Base-by-base conservation (phyloP, 31 red algal genomes). In the Odonthalia washingtoniensis region DNA sequence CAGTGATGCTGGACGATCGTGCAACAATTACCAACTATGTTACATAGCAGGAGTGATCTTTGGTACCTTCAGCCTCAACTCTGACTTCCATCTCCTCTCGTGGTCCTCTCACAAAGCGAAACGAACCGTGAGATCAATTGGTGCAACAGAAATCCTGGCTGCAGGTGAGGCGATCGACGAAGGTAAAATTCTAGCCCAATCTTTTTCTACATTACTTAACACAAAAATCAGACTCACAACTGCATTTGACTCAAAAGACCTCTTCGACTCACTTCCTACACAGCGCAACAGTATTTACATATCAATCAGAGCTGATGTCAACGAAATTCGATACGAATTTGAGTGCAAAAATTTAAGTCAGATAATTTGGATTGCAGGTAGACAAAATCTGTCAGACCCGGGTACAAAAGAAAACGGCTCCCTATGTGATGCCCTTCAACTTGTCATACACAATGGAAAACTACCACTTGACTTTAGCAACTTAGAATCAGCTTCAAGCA, bases 121-220 rank as follows among this genome's bases (percentile, higher is more conserved):
- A 16, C 3, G 70, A 3, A 3, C 70, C 24, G 35, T 74, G 3
- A 74, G 45, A 40, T 74, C 3, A 16, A 74, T 74, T 74, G 27
- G 3, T 3, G 40, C 70, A 16, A 40, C 70, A 4, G 70, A 74
- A 35, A 74, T 40, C 26, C 70, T 74, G 3, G 70, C 70, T 3
- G 70, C 70, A 5, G 70, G 70, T 3, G 70, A 74, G 45, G 70
- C 70, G 18, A 74, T 74, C 12, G 70, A 74, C 21, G 70, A 74
- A 32, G 70, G 70, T 6, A 74, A 74, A 40, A 5, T 74, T 9
- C 70, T 74, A 4, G 9, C 9, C 35, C 40, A 38, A 12, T 36
- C 70, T 3, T 74, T 37, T 18, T 18, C 9, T 24, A 74, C 9
- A 34, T 40, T 74, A 34, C 70, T 74, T 21, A 40, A 3, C 3